Base-by-base conservation (phyloP, 345 rosid species). In the Bretschneidera sinensis region DNA sequence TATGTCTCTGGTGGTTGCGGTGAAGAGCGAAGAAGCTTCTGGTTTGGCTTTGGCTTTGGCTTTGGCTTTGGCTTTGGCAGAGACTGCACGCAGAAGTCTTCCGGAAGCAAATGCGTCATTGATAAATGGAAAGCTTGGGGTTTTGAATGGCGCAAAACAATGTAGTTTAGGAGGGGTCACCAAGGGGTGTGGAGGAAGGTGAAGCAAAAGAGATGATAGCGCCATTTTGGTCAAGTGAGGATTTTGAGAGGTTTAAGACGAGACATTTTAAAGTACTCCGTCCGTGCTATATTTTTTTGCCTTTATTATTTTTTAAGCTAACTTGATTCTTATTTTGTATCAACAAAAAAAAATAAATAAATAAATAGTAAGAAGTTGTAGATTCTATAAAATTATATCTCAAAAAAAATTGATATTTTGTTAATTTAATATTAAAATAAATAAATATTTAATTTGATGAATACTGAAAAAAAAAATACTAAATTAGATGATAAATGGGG, bases 171-270 rank as follows among this genome's bases (percentile, higher is more conserved):
- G 20, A 47, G 62, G 59, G 16, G 54, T 52, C 33, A 43, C 9
- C 53, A 15, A 1, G 64, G 71, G 68, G 18, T 60, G 71, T 62
- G 78, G 73, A 54, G 71, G 79, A 34, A 65, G 78, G 43, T 23
- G 80, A 28, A 76, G 72, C 48, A 65, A 59, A 57, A 79, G 55
- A 57, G 80, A 75, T 9, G 86, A 59, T n/a, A 79, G 52, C 17
- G 85, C 70, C 88, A 86, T 83, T 52, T 22, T 18, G 39, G 61
- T 67, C 65, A 68, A 48, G 20, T 0, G 52, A 48, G 52, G 52
- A 6, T 48, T 28, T 70, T 68, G 65, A 15, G 69, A 67, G 73
- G 77, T 73, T 73, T 73, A 67, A 63, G 45, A 68, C n/a, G n/a
- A n/a, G n/a, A n/a, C n/a, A 28, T 8, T 28, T 28, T 8, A 3